Conservation (phyloP, 371 early-diverging fungal species). For the Rhizopus delemar region DNA sequence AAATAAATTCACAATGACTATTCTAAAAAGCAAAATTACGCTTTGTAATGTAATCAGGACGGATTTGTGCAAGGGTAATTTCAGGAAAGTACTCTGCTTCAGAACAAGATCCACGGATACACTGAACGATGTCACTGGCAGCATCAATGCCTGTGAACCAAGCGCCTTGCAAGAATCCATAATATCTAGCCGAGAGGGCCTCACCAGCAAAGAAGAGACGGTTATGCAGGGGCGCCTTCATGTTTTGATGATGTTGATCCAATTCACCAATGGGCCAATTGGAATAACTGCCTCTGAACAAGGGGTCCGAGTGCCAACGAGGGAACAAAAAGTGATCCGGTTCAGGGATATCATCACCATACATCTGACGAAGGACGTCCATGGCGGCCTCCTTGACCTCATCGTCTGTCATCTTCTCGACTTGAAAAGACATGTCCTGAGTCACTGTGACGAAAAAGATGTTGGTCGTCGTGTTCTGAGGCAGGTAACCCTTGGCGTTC, state of each 20-base stretch:
- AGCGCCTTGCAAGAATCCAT: conserved; percentile 51
- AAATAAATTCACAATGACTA: too few relatives aligned
- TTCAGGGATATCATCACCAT: conserved; percentile 36
- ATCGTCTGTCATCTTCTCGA: conserved; percentile 31
- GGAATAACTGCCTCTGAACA: conserved; percentile 41
- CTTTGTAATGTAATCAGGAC: neutral
- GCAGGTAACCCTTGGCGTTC: conserved; percentile 32
- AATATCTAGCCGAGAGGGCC: conserved; percentile 40
- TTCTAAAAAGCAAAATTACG: neutral
- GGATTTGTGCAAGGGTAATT: conserved; percentile 22
- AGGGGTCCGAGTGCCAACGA: conserved; percentile 38
- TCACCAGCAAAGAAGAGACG: conserved; percentile 52
- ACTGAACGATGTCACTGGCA: conserved; percentile 26
- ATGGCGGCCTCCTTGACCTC: conserved; percentile 37
- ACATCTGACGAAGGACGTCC: conserved; percentile 35
- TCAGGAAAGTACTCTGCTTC: conserved; percentile 33
- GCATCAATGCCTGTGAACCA: conserved; percentile 45
- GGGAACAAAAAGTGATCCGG: conserved; percentile 35
- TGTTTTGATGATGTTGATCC: conserved; percentile 45
- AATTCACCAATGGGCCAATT: conserved; percentile 55
- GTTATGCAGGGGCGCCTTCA: conserved; percentile 44
- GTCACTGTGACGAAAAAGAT: conserved; percentile 41
- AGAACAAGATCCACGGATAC: conserved; percentile 34
- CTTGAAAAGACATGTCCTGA: conserved; percentile 30
- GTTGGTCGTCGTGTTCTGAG: conserved; percentile 28